Percentiles rank a stretch among this genome's conserved stretches.
Evolutionary conservation across 257 asterid species (phyloP).

Genomic region (Lycium ferocissimum): DNA sequence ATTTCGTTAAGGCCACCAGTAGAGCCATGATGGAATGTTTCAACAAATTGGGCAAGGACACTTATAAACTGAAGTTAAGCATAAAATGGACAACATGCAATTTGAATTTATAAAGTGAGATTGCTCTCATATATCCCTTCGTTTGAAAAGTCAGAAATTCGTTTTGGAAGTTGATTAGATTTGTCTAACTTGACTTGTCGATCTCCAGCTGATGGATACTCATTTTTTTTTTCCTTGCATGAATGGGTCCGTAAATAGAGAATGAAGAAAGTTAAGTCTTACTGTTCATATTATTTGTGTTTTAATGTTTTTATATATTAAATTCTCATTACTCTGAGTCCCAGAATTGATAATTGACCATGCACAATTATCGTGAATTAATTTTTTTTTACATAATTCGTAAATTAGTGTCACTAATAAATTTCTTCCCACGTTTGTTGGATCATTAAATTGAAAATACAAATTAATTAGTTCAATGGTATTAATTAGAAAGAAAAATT

Average conservation of each 20-base stretch:
- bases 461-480: too few species aligned
- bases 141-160: not conserved
- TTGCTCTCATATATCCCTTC: not conserved
- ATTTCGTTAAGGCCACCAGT: not conserved
- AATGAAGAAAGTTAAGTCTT: not conserved
- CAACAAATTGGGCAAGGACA: not conserved
- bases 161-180: slow-evolving; percentile 7
- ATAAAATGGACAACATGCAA: slow-evolving; percentile 2
- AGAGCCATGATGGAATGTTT: not conserved
- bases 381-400: too few species aligned
- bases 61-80: not conserved
- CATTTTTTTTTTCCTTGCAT: not conserved
- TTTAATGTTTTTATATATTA: too few species aligned
- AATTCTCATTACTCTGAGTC: not conserved
- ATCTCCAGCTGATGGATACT: not conserved
- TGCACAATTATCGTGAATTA: too few species aligned
- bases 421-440: too few species aligned
- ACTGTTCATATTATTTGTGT: too few species aligned
- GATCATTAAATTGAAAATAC: too few species aligned
- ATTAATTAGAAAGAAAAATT: too few species aligned
- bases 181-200: not conserved
- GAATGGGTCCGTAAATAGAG: not conserved
- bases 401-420: too few species aligned
- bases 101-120: not conserved
- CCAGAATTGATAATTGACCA: not conserved